phyloP scores from a whole-genome alignment of 2,329 filamentous ascomycete genomes.

The Colletotrichum salicis region DNA sequence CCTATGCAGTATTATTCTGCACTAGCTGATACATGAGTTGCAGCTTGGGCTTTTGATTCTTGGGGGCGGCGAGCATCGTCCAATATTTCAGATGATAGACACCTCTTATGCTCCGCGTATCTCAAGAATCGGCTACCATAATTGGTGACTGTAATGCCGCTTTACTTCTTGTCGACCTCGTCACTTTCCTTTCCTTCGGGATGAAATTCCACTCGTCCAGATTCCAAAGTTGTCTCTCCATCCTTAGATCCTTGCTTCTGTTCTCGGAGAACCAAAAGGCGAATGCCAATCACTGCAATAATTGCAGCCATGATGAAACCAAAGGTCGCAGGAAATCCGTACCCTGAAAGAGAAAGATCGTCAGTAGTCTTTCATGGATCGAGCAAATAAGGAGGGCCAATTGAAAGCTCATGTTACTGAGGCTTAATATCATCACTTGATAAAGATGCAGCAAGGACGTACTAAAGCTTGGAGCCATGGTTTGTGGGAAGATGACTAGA shows the following conservation, averaged over 20 bases:
- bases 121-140: not conserved
- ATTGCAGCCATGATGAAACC: constrained; percentile 29
- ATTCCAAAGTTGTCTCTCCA: constrained; percentile 3
- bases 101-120: not conserved
- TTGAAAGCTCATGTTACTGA: not conserved
- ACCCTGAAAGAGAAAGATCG: not conserved
- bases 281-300: constrained; percentile 7
- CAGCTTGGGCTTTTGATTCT: not conserved
- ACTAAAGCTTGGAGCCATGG: constrained; percentile 23
- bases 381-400: not conserved
- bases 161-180: constrained; percentile 1
- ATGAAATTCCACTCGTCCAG: not conserved
- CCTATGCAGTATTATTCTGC: not conserved
- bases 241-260: constrained; percentile 16
- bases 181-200: not conserved
- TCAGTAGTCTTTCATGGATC: not conserved
- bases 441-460: not conserved
- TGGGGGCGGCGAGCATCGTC: no score
- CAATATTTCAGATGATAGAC: not conserved
- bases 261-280: constrained; percentile 17
- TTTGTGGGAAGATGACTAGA: constrained; percentile 21
- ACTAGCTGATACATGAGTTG: not conserved
- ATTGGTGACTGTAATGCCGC: not conserved
- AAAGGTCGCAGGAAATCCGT: constrained; percentile 34
- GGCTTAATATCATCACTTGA: not conserved